Conservation (phyloP, 345 rosid genomes). For the Euphorbia tirucalli region DNA sequence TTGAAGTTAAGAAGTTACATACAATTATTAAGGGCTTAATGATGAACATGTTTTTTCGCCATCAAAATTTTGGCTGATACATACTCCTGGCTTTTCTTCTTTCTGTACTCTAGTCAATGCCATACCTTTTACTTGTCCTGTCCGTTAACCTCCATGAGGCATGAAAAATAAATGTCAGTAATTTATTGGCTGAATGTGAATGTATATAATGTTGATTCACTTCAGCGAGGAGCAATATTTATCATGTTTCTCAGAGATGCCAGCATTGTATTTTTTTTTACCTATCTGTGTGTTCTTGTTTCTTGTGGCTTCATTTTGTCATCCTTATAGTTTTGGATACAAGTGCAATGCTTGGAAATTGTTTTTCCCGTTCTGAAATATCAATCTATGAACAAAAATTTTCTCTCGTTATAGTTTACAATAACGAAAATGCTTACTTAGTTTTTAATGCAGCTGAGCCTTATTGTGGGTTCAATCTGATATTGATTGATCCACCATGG, state of each 20-base stretch:
- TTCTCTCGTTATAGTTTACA: not conserved
- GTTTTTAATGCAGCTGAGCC: conserved; percentile 48
- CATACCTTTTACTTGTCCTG: not conserved
- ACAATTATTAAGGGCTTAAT: conserved; percentile 3
- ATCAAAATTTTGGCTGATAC: not conserved
- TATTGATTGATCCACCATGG: conserved; percentile 93
- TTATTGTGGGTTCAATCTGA: conserved; percentile 57
- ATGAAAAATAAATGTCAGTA: not conserved
- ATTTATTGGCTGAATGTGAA: not conserved
- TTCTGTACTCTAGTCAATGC: no score
- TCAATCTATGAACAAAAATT: conserved; percentile 2
- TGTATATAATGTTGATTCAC: not conserved
- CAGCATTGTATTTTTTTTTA: not conserved
- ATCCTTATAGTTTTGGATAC: not conserved
- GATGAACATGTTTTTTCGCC: not conserved
- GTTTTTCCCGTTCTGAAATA: not conserved
- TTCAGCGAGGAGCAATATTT: not conserved
- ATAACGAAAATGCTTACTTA: conserved; percentile 9
- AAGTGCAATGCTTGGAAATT: not conserved
- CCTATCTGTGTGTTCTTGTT: not conserved
- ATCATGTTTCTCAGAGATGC: not conserved
- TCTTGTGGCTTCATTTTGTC: not conserved
- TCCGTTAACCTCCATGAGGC: not conserved
- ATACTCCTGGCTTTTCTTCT: not conserved
- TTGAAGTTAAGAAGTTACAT: not conserved